These are phyloP conservation scores for Penicillium frequentans DNA, from an alignment of 2,329 filamentous ascomycete genomes.

Conservation along the genomic window DNA sequence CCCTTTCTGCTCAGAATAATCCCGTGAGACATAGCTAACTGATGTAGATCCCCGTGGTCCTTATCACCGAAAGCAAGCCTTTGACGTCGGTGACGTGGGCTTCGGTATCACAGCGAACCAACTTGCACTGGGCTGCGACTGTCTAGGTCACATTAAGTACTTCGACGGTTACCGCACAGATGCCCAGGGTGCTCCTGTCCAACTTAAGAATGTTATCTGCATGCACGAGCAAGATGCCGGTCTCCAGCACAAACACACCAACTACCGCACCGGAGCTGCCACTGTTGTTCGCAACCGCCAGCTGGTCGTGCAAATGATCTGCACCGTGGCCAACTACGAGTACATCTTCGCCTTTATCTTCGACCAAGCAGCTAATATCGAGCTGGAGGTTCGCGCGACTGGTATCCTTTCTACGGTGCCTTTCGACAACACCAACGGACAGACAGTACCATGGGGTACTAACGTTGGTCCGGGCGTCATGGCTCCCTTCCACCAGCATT, in stretches of 20 bases:
- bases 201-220: conserved; percentile 66
- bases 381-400: conserved; percentile 68
- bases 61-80: conserved; percentile 69
- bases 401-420: conserved; percentile 68
- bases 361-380: conserved; percentile 68
- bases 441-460: conserved; percentile 67
- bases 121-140: conserved; percentile 69
- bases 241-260: conserved; percentile 72
- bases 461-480: conserved; percentile 70
- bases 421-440: conserved; percentile 60
- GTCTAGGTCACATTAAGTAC: conserved; percentile 69
- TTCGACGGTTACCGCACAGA: conserved; percentile 60
- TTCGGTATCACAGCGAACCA: conserved; percentile 69
- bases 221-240: conserved; percentile 71
- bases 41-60: conserved; percentile 61
- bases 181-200: conserved; percentile 57
- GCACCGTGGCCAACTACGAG: conserved; percentile 72
- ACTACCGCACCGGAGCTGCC: conserved; percentile 65
- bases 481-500: conserved; percentile 72
- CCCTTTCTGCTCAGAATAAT: too few species aligned
- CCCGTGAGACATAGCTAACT: background rate
- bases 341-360: conserved; percentile 73
- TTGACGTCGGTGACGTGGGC: conserved; percentile 68
- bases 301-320: conserved; percentile 68
- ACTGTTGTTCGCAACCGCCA: conserved; percentile 66